Evolutionary conservation across 2,329 filamentous ascomycete species (phyloP), one percentile per base, ranked within the genome.

Genomic region (Pyrenophora teres): DNA sequence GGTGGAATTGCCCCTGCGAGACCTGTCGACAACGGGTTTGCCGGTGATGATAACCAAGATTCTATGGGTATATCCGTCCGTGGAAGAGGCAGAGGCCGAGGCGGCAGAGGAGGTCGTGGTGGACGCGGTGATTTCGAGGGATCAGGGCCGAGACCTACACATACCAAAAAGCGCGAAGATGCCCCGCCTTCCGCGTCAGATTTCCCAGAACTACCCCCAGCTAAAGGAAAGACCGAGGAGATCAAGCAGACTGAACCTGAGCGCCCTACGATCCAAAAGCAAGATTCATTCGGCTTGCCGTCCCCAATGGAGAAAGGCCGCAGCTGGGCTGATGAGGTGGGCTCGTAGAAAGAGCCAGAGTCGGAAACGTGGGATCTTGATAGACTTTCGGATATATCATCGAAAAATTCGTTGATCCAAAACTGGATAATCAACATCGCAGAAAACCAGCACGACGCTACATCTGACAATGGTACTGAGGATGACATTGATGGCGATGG

Each of bases 301-400:
- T 63, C 66, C 16, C 65, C 70, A 4, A 57, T 64, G 57, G 60
- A 52, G 23, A 65, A 69, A 42, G 69, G 69, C 3, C 66, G 61
- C 40, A 76, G 73, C 19, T 79, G 77, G 77, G 77, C 77, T 2
- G 77, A 79, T 63, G 76, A 79, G 56, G 74, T 78, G 12, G 76
- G 48, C 40, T 57, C 59, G 15, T 62, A 62, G 57, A 10, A 43
- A 25, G 44, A 38, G 37, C 27, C 7, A 74, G 49, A 23, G 16
- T 19, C 12, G 6, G 19, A 32, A 4, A 2, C 13, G 18, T 16
- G 21, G n/a, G 16, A 23, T 15, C 9, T 25, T 25, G 23, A 9
- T 25, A 25, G 23, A 25, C 23, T 9, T 25, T 25, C 23, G 23
- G 23, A 25, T 25, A 9, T 25, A 25, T 6, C 23, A 25, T 15